These are phyloP conservation scores for Vitis rotundifolia DNA, from an alignment of 164 flowering plant species.

Conservation along the genomic window DNA sequence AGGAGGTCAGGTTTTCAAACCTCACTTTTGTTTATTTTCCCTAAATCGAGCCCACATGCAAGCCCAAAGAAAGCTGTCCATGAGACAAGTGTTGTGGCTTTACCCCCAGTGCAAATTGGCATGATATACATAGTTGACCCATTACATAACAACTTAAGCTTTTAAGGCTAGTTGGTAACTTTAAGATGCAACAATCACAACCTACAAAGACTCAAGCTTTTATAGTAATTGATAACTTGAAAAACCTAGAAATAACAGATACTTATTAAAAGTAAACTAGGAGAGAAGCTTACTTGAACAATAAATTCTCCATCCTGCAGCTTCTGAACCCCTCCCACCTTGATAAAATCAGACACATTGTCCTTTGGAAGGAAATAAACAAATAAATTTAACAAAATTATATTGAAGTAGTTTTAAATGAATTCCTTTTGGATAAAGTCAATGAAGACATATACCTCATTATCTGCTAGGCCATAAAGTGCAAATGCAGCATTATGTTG, in stretches of 20 bases:
- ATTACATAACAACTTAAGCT: too few relatives aligned
- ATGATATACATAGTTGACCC: too few relatives aligned
- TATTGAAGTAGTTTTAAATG: background rate
- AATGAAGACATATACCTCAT: constrained; percentile 61
- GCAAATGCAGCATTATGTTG: constrained; percentile 99
- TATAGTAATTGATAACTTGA: background rate
- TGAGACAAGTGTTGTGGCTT: too few relatives aligned
- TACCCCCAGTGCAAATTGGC: too few relatives aligned
- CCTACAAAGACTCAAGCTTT: too few relatives aligned
- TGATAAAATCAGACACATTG: constrained; percentile 88
- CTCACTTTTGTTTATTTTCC: too few relatives aligned
- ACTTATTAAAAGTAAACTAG: background rate
- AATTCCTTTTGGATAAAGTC: background rate
- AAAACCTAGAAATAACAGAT: too few relatives aligned
- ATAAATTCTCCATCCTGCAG: constrained; percentile 98
- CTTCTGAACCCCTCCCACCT: constrained; percentile 96
- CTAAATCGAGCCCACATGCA: too few relatives aligned
- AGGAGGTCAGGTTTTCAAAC: too few relatives aligned
- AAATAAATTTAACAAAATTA: background rate
- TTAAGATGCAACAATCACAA: too few relatives aligned
- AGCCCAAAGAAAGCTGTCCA: too few relatives aligned
- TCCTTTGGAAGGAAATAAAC: constrained; percentile 48
- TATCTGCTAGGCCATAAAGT: constrained; percentile 97
- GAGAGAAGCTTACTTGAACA: constrained; percentile 68
- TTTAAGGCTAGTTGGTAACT: too few relatives aligned